Percentiles rank a stretch among this genome's conserved stretches.
Evolutionary conservation across 768 basidiomycete species (phyloP).

Genomic region (Amanita phalloides): DNA sequence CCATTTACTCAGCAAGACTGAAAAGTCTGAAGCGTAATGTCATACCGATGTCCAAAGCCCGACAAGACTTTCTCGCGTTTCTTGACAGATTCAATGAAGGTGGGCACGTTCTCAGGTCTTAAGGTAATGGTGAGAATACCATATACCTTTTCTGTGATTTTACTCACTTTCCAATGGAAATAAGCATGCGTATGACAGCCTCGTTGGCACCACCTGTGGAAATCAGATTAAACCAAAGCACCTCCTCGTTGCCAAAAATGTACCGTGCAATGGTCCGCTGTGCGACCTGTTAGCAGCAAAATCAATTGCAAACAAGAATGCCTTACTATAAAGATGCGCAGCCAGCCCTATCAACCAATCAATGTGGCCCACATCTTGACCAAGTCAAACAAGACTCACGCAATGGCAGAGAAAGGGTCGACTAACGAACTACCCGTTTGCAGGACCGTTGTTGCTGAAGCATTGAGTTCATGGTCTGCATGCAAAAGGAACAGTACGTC

Average conservation of each 20-base stretch:
- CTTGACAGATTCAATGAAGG: constrained; percentile 82
- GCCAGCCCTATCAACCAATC: constrained; percentile 44
- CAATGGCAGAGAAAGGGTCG: constrained; percentile 82
- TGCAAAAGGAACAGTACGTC: constrained; percentile 84
- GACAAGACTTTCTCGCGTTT: constrained; percentile 80
- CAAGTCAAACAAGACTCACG: constrained; percentile 30
- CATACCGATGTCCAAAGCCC: constrained; percentile 81
- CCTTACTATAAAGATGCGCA: constrained; percentile 83
- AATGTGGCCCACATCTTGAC: neutral
- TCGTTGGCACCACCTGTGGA: constrained; percentile 75
- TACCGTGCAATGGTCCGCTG: constrained; percentile 66
- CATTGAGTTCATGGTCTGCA: constrained; percentile 88
- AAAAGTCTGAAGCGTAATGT: neutral
- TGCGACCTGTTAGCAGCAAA: neutral
- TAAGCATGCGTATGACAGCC: constrained; percentile 89
- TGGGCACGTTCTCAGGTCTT: constrained; percentile 77
- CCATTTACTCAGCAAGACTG: neutral
- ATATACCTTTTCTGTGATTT: neutral
- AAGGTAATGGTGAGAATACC: neutral
- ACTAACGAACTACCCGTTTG: constrained; percentile 86
- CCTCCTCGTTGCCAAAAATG: constrained; percentile 5
- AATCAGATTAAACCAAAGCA: neutral
- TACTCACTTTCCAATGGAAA: constrained; percentile 72
- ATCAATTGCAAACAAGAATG: neutral
- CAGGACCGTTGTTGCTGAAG: constrained; percentile 74